A percentile compares a stretch with the other conserved stretches of the same genome.
These are phyloP conservation scores for Heimioporus sp. DNA, from an alignment of 768 basidiomycete genomes.

Conservation along the genomic window DNA sequence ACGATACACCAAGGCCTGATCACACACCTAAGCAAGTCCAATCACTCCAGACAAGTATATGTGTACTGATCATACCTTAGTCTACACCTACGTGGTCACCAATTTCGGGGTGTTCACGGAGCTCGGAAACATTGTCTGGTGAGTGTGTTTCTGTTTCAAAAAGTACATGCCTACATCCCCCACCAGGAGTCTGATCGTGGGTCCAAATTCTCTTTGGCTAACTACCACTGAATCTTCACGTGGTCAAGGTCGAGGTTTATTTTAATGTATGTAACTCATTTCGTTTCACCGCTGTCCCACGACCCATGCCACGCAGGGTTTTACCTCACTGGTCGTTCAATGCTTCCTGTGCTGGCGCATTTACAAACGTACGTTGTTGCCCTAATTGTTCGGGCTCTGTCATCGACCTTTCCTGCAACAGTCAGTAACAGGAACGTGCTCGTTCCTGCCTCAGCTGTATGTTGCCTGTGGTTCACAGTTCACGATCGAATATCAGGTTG, in stretches of 20 bases:
- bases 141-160: conserved; percentile 14
- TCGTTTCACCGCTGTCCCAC: not conserved
- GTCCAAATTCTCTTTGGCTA: conserved; percentile 1
- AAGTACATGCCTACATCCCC: not conserved
- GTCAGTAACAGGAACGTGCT: conserved; percentile 48
- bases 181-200: conserved; percentile 21
- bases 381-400: not conserved
- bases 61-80: conserved; percentile 25
- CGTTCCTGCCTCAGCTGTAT: conserved; percentile 32
- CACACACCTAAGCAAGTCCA: conserved; percentile 43
- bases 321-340: conserved; percentile 53
- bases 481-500: not conserved
- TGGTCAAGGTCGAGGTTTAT: conserved; percentile 44
- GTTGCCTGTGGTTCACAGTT: not conserved
- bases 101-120: conserved; percentile 32
- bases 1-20: conserved; percentile 54
- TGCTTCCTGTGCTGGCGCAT: conserved; percentile 51
- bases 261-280: conserved; percentile 38
- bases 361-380: conserved; percentile 42
- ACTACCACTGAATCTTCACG: conserved; percentile 5
- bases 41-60: not conserved
- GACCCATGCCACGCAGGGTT: conserved; percentile 13
- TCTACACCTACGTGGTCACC: conserved; percentile 48
- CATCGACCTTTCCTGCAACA: conserved; percentile 20
- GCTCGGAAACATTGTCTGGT: conserved; percentile 42